Percentiles rank a stretch among this genome's conserved stretches.
phyloP scores from a whole-genome alignment of 139 green algal species.

The Desmodesmus armatus region DNA sequence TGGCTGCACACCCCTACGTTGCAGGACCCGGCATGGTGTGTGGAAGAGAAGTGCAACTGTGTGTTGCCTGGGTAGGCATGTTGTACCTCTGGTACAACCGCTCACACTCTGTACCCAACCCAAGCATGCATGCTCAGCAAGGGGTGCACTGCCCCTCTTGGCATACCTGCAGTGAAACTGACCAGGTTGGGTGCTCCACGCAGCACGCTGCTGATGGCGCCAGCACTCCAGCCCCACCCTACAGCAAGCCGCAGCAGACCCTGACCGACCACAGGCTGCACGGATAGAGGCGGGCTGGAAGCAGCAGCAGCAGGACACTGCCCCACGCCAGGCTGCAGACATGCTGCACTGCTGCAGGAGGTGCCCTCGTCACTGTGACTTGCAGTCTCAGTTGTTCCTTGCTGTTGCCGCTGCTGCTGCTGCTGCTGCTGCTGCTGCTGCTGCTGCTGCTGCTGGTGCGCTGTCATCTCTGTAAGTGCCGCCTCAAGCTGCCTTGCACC shows the following conservation, averaged over 20 bases:
- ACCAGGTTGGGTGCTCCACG: neutral
- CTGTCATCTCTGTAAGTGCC: neutral
- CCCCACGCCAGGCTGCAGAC: no score
- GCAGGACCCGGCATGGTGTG: neutral
- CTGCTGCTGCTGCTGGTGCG: conserved; percentile 17
- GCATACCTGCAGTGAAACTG: conserved; percentile 20
- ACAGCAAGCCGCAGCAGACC: conserved; percentile 1
- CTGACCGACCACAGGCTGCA: no score
- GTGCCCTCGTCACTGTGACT: neutral
- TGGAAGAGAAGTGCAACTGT: no score
- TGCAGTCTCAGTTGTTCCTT: neutral
- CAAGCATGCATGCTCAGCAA: no score
- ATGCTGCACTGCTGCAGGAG: conserved; percentile 2
- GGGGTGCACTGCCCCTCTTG: no score
- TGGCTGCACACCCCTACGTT: no score
- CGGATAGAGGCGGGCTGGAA: neutral
- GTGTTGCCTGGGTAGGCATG: no score
- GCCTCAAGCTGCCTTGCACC: neutral
- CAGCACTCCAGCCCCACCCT: conserved; percentile 16
- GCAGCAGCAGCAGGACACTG: neutral
- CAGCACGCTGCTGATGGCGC: neutral
- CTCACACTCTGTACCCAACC: no score
- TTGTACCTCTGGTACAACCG: no score
- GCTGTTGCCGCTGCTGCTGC: no score
- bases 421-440: no score